Evolutionary conservation across 495 filamentous ascomycete species (phyloP).

Genomic region (Coniosporium apollinis): DNA sequence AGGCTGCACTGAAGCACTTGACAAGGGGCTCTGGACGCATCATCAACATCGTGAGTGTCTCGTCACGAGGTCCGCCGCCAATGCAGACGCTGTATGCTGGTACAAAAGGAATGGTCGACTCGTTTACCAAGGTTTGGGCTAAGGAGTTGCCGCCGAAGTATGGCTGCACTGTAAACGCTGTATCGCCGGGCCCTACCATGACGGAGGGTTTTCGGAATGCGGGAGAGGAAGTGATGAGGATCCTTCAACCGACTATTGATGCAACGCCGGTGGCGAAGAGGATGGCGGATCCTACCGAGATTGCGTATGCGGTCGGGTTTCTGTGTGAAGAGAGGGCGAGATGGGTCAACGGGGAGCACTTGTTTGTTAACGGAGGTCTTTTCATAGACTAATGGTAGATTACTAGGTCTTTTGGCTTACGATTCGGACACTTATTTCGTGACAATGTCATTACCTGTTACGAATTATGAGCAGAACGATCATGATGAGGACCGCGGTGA

Average conservation of each 20-base stretch:
- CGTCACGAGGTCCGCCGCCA: slow-evolving; percentile 9
- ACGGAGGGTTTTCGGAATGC: slow-evolving; percentile 21
- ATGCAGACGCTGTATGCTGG: slow-evolving; percentile 18
- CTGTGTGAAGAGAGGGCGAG: slow-evolving; percentile 24
- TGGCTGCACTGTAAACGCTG: slow-evolving; percentile 17
- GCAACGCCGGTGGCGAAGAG: slow-evolving; percentile 23
- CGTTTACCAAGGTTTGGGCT: slow-evolving; percentile 22
- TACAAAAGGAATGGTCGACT: slow-evolving; percentile 20
- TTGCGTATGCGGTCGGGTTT: slow-evolving; percentile 26
- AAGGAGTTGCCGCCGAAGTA: slow-evolving; percentile 20
- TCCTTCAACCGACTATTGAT: slow-evolving; percentile 24
- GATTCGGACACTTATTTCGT: no score
- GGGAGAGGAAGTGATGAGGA: slow-evolving; percentile 22
- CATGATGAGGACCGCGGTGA: no score
- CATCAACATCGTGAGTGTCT: slow-evolving; percentile 15
- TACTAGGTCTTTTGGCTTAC: no score
- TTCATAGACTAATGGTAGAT: slow-evolving; percentile 10
- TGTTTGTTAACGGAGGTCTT: slow-evolving; percentile 24
- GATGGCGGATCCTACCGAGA: slow-evolving; percentile 24
- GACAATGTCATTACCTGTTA: no score
- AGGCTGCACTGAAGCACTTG: slow-evolving; percentile 19
- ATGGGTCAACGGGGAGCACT: slow-evolving; percentile 26
- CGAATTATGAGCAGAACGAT: no score
- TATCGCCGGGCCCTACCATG: slow-evolving; percentile 17
- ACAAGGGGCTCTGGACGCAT: slow-evolving; percentile 16